Evolutionary conservation across 306 rosid genomes (phyloP).

Genomic region (Castanopsis chinensis): DNA sequence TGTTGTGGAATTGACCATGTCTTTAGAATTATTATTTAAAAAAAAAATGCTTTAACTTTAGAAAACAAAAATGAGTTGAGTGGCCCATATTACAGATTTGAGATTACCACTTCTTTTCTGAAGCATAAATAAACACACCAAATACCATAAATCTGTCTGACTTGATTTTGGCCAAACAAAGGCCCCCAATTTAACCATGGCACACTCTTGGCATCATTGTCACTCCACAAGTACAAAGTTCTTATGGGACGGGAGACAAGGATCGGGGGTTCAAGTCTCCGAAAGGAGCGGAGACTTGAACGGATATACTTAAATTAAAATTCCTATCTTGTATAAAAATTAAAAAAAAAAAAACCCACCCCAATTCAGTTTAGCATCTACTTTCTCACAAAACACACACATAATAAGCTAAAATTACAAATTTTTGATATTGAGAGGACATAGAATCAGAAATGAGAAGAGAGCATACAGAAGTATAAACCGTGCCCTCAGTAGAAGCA

Average conservation of each 20-base stretch:
- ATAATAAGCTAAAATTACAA: neutral
- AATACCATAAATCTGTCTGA: neutral
- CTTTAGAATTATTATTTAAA: too few species aligned
- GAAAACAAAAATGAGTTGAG: neutral
- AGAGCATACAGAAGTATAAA: slow-evolving; percentile 56
- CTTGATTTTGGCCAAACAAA: neutral
- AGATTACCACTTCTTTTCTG: neutral
- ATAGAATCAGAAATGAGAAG: neutral
- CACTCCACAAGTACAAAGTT: too few species aligned
- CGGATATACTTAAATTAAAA: too few species aligned
- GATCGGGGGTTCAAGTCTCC: fast-evolving
- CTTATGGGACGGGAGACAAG: too few species aligned
- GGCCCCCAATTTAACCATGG: neutral
- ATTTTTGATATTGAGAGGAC: neutral
- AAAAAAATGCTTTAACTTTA: neutral
- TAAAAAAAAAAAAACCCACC: too few species aligned
- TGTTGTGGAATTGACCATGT: too few species aligned
- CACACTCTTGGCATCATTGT: too few species aligned
- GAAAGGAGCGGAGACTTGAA: fast-evolving
- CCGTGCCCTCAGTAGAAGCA: slow-evolving; percentile 57
- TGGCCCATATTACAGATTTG: neutral
- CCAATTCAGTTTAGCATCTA: neutral
- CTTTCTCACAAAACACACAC: neutral
- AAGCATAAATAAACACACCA: neutral
- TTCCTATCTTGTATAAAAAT: too few species aligned